Evolutionary conservation across 2,329 filamentous ascomycete genomes (phyloP).

Genomic region (Epicoccum nigrum): DNA sequence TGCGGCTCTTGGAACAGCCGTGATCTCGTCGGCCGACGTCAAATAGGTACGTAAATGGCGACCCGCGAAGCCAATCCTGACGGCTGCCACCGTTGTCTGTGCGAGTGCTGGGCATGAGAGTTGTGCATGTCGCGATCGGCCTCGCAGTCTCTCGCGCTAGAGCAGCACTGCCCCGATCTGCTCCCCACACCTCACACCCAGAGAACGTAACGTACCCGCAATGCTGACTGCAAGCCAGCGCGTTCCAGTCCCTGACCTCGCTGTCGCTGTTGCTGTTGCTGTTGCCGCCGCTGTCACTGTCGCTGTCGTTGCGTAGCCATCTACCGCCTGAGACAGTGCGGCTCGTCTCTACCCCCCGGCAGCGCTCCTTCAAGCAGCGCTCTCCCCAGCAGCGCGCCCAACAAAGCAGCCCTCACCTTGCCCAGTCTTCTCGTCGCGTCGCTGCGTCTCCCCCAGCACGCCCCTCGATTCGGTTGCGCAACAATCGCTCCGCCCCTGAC

Average conservation of each 20-base stretch:
- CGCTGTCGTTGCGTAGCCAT: constrained; percentile 12
- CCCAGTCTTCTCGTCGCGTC: constrained; percentile 7
- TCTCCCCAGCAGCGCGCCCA: not conserved
- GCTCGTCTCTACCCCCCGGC: constrained; percentile 22
- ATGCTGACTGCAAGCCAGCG: constrained; percentile 41
- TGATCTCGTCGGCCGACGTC: constrained; percentile 26
- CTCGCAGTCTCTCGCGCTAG: constrained; percentile 23
- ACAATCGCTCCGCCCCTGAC: not conserved
- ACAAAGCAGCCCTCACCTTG: constrained; percentile 17
- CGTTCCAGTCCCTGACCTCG: constrained; percentile 23
- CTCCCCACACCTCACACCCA: constrained; percentile 35
- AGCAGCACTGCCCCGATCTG: constrained; percentile 27
- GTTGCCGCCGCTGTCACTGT: constrained; percentile 1
- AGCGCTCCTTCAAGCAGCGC: too few species aligned
- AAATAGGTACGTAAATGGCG: constrained; percentile 36
- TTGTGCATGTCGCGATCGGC: constrained; percentile 6
- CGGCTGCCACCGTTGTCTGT: constrained; percentile 5
- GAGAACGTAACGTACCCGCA: constrained; percentile 24
- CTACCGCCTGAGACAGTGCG: constrained; percentile 41
- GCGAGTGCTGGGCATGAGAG: constrained; percentile 5
- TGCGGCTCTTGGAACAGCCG: constrained; percentile 33
- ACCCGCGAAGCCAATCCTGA: constrained; percentile 6
- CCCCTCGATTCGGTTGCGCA: not conserved
- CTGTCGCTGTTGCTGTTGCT: not conserved
- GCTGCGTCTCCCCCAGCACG: not conserved